Evolutionary conservation across 2,329 filamentous ascomycete genomes (phyloP).

Genomic region (Monilinia laxa): DNA sequence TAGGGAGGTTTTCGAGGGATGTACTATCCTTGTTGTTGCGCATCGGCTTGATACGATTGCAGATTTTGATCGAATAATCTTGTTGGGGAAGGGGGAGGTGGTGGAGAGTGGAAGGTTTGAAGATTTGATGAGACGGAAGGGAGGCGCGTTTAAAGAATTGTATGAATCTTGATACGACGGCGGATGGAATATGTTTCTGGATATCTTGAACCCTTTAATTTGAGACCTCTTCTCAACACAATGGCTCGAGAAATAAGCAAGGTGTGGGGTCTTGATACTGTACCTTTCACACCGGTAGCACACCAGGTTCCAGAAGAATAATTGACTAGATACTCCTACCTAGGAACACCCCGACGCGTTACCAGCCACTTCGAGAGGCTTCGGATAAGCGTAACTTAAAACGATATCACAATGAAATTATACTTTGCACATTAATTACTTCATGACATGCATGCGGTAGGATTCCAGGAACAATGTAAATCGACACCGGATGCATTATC

Average conservation of each 20-base stretch:
- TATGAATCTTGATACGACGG: slow-evolving; percentile 24
- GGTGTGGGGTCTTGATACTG: too few relatives aligned
- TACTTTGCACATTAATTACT: not conserved
- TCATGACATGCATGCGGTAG: slow-evolving; percentile 4
- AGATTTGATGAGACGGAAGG: slow-evolving; percentile 6
- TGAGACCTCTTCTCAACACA: not conserved
- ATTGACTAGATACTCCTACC: not conserved
- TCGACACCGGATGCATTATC: not conserved
- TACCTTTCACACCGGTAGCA: not conserved
- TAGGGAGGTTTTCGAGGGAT: slow-evolving; percentile 50
- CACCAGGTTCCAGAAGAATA: not conserved
- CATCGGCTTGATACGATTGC: slow-evolving; percentile 47
- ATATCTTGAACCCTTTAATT: not conserved
- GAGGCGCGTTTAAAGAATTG: slow-evolving; percentile 41
- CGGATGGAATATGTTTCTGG: not conserved
- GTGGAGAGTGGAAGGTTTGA: slow-evolving; percentile 11
- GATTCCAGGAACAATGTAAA: not conserved
- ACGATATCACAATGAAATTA: not conserved
- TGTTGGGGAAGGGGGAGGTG: slow-evolving; percentile 21
- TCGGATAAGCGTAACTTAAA: not conserved
- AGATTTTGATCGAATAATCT: slow-evolving; percentile 42
- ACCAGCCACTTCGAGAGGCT: slow-evolving; percentile 3
- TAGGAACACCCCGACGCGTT: not conserved
- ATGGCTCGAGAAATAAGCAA: not conserved
- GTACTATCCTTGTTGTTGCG: slow-evolving; percentile 51